A percentile compares a stretch with the other conserved stretches of the same genome.
Conservation (phyloP, 1,139 yeast species). For the Scheffersomyces lignicola region DNA sequence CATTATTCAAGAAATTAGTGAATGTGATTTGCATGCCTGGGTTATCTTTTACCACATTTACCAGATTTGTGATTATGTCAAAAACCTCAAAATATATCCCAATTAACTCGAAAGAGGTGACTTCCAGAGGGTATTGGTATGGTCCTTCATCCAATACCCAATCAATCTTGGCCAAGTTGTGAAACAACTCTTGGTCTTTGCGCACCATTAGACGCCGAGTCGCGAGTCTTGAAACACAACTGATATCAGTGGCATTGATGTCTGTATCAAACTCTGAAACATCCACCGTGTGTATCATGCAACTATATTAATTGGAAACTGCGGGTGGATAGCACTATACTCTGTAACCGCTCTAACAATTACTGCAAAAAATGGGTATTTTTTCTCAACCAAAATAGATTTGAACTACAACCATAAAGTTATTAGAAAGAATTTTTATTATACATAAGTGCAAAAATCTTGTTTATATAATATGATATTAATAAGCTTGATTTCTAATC, state of each 20-base stretch:
- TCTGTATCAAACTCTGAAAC: slow-evolving; percentile 3
- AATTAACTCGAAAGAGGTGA: neutral
- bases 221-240: neutral
- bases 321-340: too few relatives aligned
- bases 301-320: too few relatives aligned
- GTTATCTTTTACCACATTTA: neutral
- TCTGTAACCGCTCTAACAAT: too few relatives aligned
- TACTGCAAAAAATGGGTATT: too few relatives aligned
- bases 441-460: slow-evolving; percentile 3
- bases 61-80: neutral
- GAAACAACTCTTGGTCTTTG: neutral
- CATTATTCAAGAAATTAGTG: neutral
- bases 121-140: neutral
- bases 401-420: too few relatives aligned
- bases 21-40: neutral
- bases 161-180: slow-evolving; percentile 8
- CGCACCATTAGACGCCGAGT: neutral
- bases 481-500: slow-evolving; percentile 8
- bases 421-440: slow-evolving; percentile 3
- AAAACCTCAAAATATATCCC: neutral
- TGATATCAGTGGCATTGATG: neutral
- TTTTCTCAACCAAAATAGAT: too few relatives aligned
- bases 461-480: slow-evolving; percentile 2
- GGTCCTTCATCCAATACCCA: slow-evolving; percentile 9
- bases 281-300: too few relatives aligned